phyloP scores from a whole-genome alignment of 805 yeast genomes.

The Nakazawaea holstii region DNA sequence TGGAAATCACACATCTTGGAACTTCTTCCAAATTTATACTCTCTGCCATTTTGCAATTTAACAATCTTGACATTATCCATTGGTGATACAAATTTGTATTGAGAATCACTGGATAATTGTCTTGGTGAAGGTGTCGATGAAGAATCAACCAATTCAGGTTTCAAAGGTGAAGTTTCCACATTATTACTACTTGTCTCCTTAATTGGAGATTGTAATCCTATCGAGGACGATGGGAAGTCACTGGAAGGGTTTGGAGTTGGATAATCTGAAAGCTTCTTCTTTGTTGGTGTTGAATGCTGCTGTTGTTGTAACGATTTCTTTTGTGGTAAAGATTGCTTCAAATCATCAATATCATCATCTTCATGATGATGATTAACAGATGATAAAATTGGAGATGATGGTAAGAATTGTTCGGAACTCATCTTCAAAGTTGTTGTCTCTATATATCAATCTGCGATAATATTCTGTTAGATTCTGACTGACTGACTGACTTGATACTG shows the following conservation, averaged over 20 bases:
- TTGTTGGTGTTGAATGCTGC: background rate
- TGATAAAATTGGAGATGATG: conserved; percentile 27
- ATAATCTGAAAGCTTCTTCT: background rate
- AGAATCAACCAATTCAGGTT: conserved; percentile 1
- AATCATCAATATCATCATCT: background rate
- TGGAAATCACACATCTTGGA: conserved; percentile 50
- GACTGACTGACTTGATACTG: too few relatives aligned
- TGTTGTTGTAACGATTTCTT: background rate
- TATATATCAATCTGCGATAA: too few relatives aligned
- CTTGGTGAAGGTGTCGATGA: background rate
- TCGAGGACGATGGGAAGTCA: conserved; percentile 5
- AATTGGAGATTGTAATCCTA: conserved; percentile 1
- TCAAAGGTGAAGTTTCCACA: conserved; percentile 6
- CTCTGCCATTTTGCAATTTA: conserved; percentile 34
- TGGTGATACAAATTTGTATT: conserved; percentile 26
- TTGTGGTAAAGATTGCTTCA: background rate
- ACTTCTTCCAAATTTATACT: conserved; percentile 61
- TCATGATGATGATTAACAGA: conserved; percentile 12
- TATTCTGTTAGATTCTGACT: too few relatives aligned
- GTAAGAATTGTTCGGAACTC: conserved; percentile 22
- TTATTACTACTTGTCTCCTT: background rate
- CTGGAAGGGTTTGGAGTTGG: conserved; percentile 14
- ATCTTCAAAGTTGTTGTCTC: background rate
- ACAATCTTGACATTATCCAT: conserved; percentile 29
- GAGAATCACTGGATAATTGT: background rate